Percentiles rank a stretch among this genome's conserved stretches.
Conservation (phyloP, 257 asterid genomes). For the Petunia secreta region DNA sequence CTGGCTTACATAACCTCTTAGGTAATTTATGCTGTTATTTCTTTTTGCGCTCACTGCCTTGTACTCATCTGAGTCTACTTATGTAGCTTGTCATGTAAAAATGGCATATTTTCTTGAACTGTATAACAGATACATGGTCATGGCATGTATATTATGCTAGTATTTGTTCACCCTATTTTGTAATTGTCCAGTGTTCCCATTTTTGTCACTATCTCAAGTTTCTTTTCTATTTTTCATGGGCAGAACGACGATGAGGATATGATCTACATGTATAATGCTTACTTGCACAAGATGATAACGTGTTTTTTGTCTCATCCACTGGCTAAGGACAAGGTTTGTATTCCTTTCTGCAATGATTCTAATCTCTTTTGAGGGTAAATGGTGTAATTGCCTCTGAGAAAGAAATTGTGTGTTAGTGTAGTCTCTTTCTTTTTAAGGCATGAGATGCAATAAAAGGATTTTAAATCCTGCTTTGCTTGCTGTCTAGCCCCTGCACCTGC, state of each 20-base stretch:
- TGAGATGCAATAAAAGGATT: not conserved
- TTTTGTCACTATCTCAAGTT: conserved; percentile 13
- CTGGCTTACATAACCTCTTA: not conserved
- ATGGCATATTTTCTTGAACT: not conserved
- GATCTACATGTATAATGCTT: conserved; percentile 85
- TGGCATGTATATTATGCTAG: conserved; percentile 4
- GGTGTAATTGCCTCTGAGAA: not conserved
- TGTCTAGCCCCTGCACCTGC: conserved; percentile 3
- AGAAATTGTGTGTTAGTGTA: conserved; percentile 4
- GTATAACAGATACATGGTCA: conserved; percentile 2
- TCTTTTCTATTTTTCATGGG: conserved; percentile 37
- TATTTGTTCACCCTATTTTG: conserved; percentile 21
- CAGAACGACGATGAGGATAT: conserved; percentile 97
- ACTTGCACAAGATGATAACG: conserved; percentile 85
- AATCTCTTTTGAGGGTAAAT: not conserved
- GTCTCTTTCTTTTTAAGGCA: not conserved
- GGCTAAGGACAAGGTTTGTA: conserved; percentile 88
- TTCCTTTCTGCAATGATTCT: conserved; percentile 29
- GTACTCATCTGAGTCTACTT: not conserved
- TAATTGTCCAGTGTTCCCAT: conserved; percentile 26
- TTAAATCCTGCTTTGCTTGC: conserved; percentile 14
- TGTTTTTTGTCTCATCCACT: conserved; percentile 90
- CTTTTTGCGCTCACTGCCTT: not conserved
- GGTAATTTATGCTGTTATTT: conserved; percentile 7
- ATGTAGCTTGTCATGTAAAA: conserved; percentile 2